Evolutionary conservation across 2,329 filamentous ascomycete genomes (phyloP), one percentile per base, ranked within the genome.

Genomic region (Pleoardoris graminearum): DNA sequence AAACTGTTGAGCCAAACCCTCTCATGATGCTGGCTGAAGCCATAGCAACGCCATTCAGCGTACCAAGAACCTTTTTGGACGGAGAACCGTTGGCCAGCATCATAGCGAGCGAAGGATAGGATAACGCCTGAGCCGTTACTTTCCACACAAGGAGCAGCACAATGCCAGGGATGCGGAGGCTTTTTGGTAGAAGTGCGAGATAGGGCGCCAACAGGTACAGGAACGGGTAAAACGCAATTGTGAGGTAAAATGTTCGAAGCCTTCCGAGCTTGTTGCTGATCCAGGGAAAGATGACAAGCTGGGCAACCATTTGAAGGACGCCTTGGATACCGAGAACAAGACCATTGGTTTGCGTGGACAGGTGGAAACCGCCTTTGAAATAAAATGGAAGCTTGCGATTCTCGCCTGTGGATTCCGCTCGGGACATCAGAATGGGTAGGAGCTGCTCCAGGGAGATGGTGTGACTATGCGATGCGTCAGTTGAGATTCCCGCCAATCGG

Each of bases 371-470:
- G 53, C 90, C 90, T 3, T 85, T 85, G 63, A 99, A 97, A 63
- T 89, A 88, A 79, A 99, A 94, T 0, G 93, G 93, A 1, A 96
- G 81, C 11, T 81, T 58, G 65, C 79, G 75, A 21, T 74, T 59
- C n/a, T 75, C 63, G 14, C 74, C 70, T 23, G 79, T 57, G 68
- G 83, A 74, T 67, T 81, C 69, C 65, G 81, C 70, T 38, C 90
- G 90, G 72, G 89, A 93, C 68, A 99, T 84, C 62, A 99, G 91
- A 1, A 97, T 89, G 0, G 94, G 93, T 63, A 97, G 86, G 43
- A 97, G 82, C 68, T 96, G 90, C 74, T 99, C 94, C 64, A 96
- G 94, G 0, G 92, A 95, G 75, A 99, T 97, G 11, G 93, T 97
- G 76, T 97, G 93, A 77, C 92, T 96, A 66, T 35, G 56, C 27